These are phyloP conservation scores for Parmelia sp. DNA, from an alignment of 495 filamentous ascomycete genomes.

Conservation along the genomic window DNA sequence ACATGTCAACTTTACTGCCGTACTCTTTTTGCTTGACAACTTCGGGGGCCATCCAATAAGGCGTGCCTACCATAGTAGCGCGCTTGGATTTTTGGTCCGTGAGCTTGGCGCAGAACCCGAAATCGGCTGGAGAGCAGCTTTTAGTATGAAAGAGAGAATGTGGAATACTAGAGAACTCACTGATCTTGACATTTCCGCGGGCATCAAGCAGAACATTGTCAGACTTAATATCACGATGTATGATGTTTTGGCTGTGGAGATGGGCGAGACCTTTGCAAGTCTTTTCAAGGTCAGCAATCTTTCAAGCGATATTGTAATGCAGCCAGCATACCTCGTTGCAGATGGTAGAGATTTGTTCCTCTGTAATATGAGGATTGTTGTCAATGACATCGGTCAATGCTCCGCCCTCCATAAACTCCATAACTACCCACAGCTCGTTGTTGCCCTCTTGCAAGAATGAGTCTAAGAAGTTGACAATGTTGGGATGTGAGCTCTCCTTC, in stretches of 20 bases:
- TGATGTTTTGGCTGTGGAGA: conserved; percentile 90
- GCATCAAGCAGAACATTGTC: conserved; percentile 95
- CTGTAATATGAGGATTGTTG: conserved; percentile 82
- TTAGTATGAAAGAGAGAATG: conserved; percentile 21
- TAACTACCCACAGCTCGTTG: conserved; percentile 94
- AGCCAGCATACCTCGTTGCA: conserved; percentile 72
- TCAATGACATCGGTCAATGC: conserved; percentile 97
- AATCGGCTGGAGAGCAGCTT: conserved; percentile 64
- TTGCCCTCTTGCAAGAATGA: conserved; percentile 91
- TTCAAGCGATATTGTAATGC: neutral
- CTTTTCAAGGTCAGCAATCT: conserved; percentile 46
- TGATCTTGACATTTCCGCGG: conserved; percentile 95
- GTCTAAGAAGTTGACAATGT: conserved; percentile 98
- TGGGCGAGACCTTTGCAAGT: conserved; percentile 94
- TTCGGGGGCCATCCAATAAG: conserved; percentile 99
- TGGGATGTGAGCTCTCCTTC: conserved; percentile 96
- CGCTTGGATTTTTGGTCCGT: conserved; percentile 95
- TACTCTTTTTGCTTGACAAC: conserved; percentile 99
- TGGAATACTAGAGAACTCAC: conserved; percentile 46
- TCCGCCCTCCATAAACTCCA: conserved; percentile 99
- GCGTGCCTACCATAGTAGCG: conserved; percentile 97
- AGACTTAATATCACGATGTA: conserved; percentile 98
- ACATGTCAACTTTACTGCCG: conserved; percentile 95
- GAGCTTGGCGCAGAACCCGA: conserved; percentile 98
- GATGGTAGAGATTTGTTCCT: conserved; percentile 96